Conservation (phyloP, 2,329 filamentous ascomycete species). For the Fusarium sp. region DNA sequence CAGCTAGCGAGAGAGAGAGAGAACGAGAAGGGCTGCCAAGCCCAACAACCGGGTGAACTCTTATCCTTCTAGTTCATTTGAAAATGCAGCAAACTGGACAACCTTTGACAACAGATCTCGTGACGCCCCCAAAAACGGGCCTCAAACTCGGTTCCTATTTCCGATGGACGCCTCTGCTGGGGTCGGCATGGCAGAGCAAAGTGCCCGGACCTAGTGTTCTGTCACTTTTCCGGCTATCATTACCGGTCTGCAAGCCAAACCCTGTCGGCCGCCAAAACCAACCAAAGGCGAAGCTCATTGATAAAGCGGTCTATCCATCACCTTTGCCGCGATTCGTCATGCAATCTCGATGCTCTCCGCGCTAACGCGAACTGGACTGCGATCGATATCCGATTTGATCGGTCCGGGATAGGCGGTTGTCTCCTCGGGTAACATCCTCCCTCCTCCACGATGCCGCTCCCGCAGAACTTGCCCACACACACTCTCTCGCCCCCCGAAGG, state of each 20-base stretch:
- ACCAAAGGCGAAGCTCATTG: conserved; percentile 10
- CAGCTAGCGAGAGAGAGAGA: no score
- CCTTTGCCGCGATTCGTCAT: conserved; percentile 25
- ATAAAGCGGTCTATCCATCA: conserved; percentile 8
- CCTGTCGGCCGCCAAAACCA: conserved; percentile 9
- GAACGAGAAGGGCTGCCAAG: background rate
- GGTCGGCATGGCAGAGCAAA: conserved; percentile 3
- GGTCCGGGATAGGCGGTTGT: conserved; percentile 8
- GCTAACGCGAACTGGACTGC: conserved; percentile 22
- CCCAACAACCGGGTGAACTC: conserved; percentile 31
- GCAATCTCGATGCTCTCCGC: conserved; percentile 11
- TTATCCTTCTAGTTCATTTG: conserved; percentile 25
- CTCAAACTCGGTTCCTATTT: conserved; percentile 30
- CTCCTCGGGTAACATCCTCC: conserved; percentile 13
- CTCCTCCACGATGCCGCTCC: conserved; percentile 21
- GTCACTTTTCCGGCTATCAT: conserved; percentile 21
- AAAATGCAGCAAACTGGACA: conserved; percentile 22
- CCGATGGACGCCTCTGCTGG: conserved; percentile 12
- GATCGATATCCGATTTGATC: conserved; percentile 28
- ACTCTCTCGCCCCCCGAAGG: conserved; percentile 19
- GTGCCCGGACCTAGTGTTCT: background rate
- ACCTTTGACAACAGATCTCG: conserved; percentile 20
- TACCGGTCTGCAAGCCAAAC: conserved; percentile 10
- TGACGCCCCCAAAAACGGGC: conserved; percentile 24
- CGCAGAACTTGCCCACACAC: background rate